Base-by-base conservation (phyloP, 129 eudicot genomes). In the Lactuca saligna region DNA sequence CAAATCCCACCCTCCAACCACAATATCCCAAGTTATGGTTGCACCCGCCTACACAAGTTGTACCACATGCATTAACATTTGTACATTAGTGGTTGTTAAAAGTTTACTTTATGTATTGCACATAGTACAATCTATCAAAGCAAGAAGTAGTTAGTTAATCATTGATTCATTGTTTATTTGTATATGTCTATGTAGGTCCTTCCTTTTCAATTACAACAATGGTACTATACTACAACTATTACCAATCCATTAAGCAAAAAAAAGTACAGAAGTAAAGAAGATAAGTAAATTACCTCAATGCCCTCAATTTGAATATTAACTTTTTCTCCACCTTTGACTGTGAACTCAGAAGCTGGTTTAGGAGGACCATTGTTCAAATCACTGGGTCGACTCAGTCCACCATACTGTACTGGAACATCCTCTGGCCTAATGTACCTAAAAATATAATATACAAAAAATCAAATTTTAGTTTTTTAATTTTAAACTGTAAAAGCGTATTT, bases 1-100 rank as follows among this genome's bases (percentile, higher is more conserved):
- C 85, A 93, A 50, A 25, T 89, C 97, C 99, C 99, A 93, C 10
- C 99, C 95, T 54, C 95, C 95, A n/a, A 93, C 98, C 59, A 83
- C 95, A 16, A 89, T 55, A 59, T 93, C 99, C 99, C 99, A 93
- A 31, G 90, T 77, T 65, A 93, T 86, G 5, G 87, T 93, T 29
- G 97, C 82, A 33, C 96, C 88, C 0, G 73, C 99, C 99, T 93
- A 79, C 32, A 55, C 7, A 65, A 20, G 20, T 17, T 42, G 57
- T 46, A 12, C 69, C 53, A 46, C 57, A 0, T 44, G 51, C 66
- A 65, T 65, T 29, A 61, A 16, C n/a, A 61, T 16, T 38, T 61
- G 66, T 61, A 37, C 66, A 4, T 35, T 11, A 59, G 49, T n/a
- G 10, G 48, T 15, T 44, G 50, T 44, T 44, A 44, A 1, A 44